Evolutionary conservation across 2,329 filamentous ascomycete species (phyloP).

Genomic region (Shiraia sp.): DNA sequence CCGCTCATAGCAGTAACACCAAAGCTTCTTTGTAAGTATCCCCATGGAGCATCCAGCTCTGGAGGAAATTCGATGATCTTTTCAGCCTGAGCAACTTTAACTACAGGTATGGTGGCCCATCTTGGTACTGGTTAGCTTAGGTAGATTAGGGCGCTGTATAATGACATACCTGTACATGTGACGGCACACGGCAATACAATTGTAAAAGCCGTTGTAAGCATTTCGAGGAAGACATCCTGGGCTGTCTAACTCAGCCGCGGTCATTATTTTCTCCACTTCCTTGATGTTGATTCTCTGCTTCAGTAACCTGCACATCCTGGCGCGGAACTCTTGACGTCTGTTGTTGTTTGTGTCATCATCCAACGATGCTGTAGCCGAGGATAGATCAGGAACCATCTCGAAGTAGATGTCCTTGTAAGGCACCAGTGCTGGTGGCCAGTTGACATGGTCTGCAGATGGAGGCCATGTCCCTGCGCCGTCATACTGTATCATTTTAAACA

Average conservation of each 20-base stretch:
- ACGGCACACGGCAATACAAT: slow-evolving; percentile 1
- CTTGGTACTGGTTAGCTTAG: no score
- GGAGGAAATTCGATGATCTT: slow-evolving; percentile 2
- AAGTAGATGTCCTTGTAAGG: slow-evolving; percentile 6
- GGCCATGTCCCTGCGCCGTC: slow-evolving; percentile 6
- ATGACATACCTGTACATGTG: slow-evolving; percentile 1
- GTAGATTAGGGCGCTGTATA: no score
- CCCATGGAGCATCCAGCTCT: slow-evolving; percentile 2
- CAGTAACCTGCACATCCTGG: not conserved
- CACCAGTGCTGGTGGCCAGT: slow-evolving; percentile 1
- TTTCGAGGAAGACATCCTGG: slow-evolving; percentile 1
- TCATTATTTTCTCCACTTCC: not conserved
- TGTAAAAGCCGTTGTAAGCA: slow-evolving; percentile 5
- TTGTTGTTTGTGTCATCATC: slow-evolving; percentile 2
- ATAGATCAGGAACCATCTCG: slow-evolving; percentile 3
- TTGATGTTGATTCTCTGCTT: slow-evolving; percentile 1
- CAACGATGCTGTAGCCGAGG: slow-evolving; percentile 1
- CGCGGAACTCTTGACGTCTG: slow-evolving; percentile 1
- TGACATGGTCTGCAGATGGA: slow-evolving; percentile 1
- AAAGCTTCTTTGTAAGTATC: slow-evolving; percentile 2
- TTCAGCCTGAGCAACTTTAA: slow-evolving; percentile 5
- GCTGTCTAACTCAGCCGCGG: not conserved
- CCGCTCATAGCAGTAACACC: slow-evolving; percentile 2
- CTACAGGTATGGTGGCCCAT: slow-evolving; percentile 5
- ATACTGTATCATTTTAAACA: slow-evolving; percentile 1